These are phyloP conservation scores for Aspergillus sp. DNA, from an alignment of 2,329 filamentous ascomycete species.

Conservation along the genomic window DNA sequence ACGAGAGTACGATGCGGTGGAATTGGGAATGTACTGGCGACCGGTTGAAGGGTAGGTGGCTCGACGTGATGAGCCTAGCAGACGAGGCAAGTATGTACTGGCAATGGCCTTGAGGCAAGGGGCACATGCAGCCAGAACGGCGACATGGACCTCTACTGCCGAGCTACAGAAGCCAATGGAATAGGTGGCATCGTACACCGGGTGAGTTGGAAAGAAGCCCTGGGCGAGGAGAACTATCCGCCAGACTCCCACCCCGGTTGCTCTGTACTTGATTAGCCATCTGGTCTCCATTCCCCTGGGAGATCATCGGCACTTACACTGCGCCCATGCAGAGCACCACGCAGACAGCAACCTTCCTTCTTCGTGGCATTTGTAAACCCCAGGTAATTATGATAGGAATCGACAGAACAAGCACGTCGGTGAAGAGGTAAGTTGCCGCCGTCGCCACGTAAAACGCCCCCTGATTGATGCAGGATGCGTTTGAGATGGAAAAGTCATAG, in stretches of 20 bases:
- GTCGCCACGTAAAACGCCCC: conserved; percentile 31
- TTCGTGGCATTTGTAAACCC: conserved; percentile 29
- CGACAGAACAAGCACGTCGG: conserved; percentile 32
- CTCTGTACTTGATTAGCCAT: conserved; percentile 18
- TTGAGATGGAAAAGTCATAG: conserved; percentile 22
- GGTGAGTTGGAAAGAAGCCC: conserved; percentile 15
- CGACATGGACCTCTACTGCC: conserved; percentile 32
- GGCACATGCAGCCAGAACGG: conserved; percentile 32
- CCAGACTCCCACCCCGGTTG: conserved; percentile 32
- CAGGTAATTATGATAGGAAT: conserved; percentile 36
- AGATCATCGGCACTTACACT: conserved; percentile 21
- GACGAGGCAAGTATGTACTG: not conserved
- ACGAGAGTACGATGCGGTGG: not conserved
- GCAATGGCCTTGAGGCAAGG: conserved; percentile 29
- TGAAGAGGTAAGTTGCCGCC: conserved; percentile 32
- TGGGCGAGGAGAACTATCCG: conserved; percentile 30
- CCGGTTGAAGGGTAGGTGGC: not conserved
- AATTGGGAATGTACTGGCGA: not conserved
- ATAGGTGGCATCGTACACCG: conserved; percentile 24
- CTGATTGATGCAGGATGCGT: conserved; percentile 32
- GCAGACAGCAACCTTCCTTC: conserved; percentile 33
- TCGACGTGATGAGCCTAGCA: not conserved
- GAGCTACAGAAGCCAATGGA: conserved; percentile 32
- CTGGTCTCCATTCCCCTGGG: not conserved
- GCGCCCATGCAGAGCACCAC: conserved; percentile 31